Evolutionary conservation across 305 asterid genomes (phyloP), one percentile per base, ranked within the genome.

Genomic region (Nicotiana rustica): DNA sequence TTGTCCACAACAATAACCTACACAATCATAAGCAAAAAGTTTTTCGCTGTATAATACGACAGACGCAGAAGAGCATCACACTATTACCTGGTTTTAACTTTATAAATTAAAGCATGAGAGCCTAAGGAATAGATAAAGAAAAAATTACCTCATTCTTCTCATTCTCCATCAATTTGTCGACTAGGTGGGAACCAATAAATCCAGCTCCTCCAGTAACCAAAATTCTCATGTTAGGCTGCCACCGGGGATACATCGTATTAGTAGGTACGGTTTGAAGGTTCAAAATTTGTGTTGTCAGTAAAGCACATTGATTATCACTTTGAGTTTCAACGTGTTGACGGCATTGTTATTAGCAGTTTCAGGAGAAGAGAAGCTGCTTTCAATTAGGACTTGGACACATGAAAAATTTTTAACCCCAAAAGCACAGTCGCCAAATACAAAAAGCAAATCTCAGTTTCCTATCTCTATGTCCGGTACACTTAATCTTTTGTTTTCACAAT

Each of bases 191-290:
- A 49, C 89, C 89, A 67, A 87, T 87, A 66, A 87, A 87, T 44
- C 89, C 89, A 75, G 89, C 89, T 62, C 89, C 89, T 64, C 89
- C 89, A 44, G 89, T 85, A 59, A 87, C 88, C 80, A 87, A 83
- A 81, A 87, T 87, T 83, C 90, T 87, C 90, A 85, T 85, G 67
- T 87, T 87, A 14, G 90, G 82, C 90, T 87, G 77, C 29, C 19
- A 14, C 25, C 25, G n/a, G 0, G 21, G 14, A 49, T 21, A 47
- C 9, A 7, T 3, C 8, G 9, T 73, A 25, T 73, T 73, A 21
- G 79, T 8, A 73, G 14, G 25, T 3, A 13, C 15, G 4, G 2
- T 25, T 3, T 14, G 17, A 49, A 33, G 61, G 36, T 73, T 73
- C 49, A 6, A 73, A 2, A 21, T 18, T 73, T 73, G 36, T 73